Evolutionary conservation across 768 basidiomycete genomes (phyloP), one percentile per base, ranked within the genome.

Genomic region (Lyophyllum decastes): DNA sequence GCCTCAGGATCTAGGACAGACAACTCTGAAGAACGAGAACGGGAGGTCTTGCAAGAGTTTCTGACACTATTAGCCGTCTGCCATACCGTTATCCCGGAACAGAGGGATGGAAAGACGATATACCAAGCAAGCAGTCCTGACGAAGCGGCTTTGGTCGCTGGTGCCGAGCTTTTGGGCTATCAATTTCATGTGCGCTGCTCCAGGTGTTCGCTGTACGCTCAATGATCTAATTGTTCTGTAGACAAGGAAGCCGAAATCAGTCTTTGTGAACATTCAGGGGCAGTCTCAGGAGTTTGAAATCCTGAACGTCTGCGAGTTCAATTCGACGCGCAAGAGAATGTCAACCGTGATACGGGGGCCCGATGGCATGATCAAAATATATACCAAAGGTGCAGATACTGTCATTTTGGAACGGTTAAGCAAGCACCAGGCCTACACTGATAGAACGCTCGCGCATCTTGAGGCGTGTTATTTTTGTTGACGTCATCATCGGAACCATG

Each of bases 101-200:
- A 88, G 53, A 86, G 82, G 64, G 86, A 92, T 58, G 95, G 84
- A n/a, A 96, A 95, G 79, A 90, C 92, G 61, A 78, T 88, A 10
- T 99, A 89, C 67, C 97, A 99, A 71, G 97, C 97, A 1, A 95
- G 93, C 61, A 96, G 94, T 77, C 97, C 97, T 0, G 97, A 98
- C 67, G 96, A 99, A 72, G 97, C 95, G 0, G 97, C 97, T 2
- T 76, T 99, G 41, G 97, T 99, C 0, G 85, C 90, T 0, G 97
- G 97, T 5, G 97, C 97, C 0, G 95, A 98, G 68, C 68, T 90
- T 45, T 73, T 98, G 60, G 95, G 94, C 0, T 98, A 92, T 71
- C 90, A 90, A 59, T 99, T 99, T 72, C 92, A 94, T 63, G 96
- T 97, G 64, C 62, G 93, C 81, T 14, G 0, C 54, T 24, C 25